Evolutionary conservation across 2,329 filamentous ascomycete species (phyloP).

Genomic region (Aspergillus sp.): DNA sequence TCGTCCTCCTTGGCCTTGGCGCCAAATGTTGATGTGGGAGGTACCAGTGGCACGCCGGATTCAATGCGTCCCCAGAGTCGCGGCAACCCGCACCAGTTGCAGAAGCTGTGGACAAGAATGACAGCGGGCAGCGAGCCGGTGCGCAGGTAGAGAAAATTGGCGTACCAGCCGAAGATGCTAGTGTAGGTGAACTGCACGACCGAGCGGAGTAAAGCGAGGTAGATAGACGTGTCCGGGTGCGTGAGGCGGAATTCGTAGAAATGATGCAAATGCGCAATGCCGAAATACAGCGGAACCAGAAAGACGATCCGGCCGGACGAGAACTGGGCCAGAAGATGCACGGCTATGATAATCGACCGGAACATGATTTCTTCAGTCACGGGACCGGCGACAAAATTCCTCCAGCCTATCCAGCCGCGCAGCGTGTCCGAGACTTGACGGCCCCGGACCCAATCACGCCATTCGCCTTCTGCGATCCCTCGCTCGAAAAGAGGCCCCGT

Average conservation of each 20-base stretch:
- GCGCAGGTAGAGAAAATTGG: constrained; percentile 77
- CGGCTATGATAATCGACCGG: constrained; percentile 73
- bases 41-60: constrained; percentile 35
- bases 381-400: constrained; percentile 80
- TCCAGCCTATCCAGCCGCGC: constrained; percentile 70
- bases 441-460: constrained; percentile 55
- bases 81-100: constrained; percentile 86
- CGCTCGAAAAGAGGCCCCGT: constrained; percentile 74
- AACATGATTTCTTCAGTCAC: constrained; percentile 91
- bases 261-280: constrained; percentile 88
- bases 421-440: constrained; percentile 52
- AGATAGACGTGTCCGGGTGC: constrained; percentile 59
- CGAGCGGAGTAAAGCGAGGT: constrained; percentile 60
- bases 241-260: constrained; percentile 88
- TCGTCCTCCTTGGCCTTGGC: constrained; percentile 36
- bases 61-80: constrained; percentile 73
- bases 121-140: constrained; percentile 73
- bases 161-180: constrained; percentile 86
- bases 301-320: constrained; percentile 58
- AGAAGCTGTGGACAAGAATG: constrained; percentile 74
- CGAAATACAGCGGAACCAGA: constrained; percentile 79
- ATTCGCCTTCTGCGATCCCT: constrained; percentile 63
- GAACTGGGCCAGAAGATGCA: constrained; percentile 65
- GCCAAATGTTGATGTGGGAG: constrained; percentile 9
- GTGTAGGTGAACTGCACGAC: constrained; percentile 84